phyloP scores from a whole-genome alignment of 805 yeast species.

The Yamadazyma sp. region DNA sequence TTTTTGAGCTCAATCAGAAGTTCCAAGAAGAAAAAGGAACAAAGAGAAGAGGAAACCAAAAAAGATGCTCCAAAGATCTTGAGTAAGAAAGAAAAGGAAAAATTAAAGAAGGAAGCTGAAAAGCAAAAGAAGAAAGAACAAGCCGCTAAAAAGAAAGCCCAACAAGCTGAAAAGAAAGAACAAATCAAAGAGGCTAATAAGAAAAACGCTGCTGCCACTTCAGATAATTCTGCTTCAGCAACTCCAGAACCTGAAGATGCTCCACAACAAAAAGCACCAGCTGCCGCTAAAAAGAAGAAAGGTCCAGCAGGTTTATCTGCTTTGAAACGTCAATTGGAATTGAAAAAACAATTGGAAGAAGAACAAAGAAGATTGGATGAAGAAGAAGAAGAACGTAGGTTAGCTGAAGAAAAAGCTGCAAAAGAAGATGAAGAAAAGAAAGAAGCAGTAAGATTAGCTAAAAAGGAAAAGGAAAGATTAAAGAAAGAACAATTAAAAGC shows the following conservation, averaged over 20 bases:
- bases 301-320: conserved; percentile 90
- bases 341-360: conserved; percentile 84
- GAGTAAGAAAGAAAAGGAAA: conserved; percentile 91
- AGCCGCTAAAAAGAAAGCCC: conserved; percentile 80
- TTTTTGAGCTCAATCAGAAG: conserved; percentile 81
- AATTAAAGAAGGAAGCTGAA: conserved; percentile 89
- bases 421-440: conserved; percentile 64
- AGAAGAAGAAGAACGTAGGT: conserved; percentile 51
- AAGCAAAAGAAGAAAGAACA: conserved; percentile 88
- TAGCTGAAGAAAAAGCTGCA: conserved; percentile 48
- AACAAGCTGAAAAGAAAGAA: conserved; percentile 57
- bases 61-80: conserved; percentile 69
- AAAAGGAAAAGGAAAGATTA: conserved; percentile 83
- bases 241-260: conserved; percentile 30
- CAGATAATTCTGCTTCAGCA: conserved; percentile 23
- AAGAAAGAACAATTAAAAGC: conserved; percentile 91
- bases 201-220: conserved; percentile 38
- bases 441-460: conserved; percentile 57
- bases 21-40: conserved; percentile 71
- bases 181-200: conserved; percentile 50
- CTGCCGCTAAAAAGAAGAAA: conserved; percentile 57
- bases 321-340: conserved; percentile 82
- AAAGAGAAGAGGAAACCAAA: conserved; percentile 48
- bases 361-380: conserved; percentile 72
- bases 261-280: conserved; percentile 24